phyloP scores from a whole-genome alignment of 345 rosid genomes.

The Eutrema yunnanense region DNA sequence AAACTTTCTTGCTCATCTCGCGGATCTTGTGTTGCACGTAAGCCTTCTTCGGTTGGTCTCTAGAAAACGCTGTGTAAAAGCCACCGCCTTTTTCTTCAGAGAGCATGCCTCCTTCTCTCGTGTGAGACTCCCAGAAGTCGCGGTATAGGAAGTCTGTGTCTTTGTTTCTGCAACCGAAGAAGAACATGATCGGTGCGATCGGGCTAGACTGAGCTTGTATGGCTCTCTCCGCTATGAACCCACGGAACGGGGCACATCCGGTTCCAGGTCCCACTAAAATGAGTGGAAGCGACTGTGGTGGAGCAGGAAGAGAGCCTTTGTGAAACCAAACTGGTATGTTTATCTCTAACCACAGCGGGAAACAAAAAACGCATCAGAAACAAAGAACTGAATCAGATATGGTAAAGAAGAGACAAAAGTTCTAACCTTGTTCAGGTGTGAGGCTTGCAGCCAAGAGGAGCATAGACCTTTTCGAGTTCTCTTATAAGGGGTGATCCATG shows the following conservation, averaged over 20 bases:
- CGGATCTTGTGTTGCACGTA: constrained; percentile 85
- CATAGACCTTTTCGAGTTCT: constrained; percentile 75
- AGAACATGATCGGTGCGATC: constrained; percentile 65
- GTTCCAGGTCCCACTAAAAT: constrained; percentile 91
- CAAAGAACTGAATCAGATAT: neutral
- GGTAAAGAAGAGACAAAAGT: neutral
- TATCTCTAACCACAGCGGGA: constrained; percentile 36
- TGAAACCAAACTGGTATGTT: constrained; percentile 73
- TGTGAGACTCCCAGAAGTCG: constrained; percentile 72
- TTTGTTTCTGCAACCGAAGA: constrained; percentile 86
- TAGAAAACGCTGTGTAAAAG: constrained; percentile 77
- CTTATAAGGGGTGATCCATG: constrained; percentile 86
- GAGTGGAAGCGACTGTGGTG: constrained; percentile 65
- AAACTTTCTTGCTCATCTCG: constrained; percentile 52
- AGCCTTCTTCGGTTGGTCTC: constrained; percentile 84
- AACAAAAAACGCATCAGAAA: neutral
- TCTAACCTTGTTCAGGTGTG: constrained; percentile 55
- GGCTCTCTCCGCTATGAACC: constrained; percentile 79
- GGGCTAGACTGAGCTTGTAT: constrained; percentile 38
- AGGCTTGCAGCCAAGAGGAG: constrained; percentile 81
- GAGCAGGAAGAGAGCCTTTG: constrained; percentile 75
- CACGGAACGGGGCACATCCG: constrained; percentile 96
- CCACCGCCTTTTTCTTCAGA: constrained; percentile 80
- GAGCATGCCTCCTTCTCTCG: constrained; percentile 49
- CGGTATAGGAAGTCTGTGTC: constrained; percentile 66